Evolutionary conservation across 2,329 filamentous ascomycete species (phyloP).

Genomic region (Epichloe amarillans): DNA sequence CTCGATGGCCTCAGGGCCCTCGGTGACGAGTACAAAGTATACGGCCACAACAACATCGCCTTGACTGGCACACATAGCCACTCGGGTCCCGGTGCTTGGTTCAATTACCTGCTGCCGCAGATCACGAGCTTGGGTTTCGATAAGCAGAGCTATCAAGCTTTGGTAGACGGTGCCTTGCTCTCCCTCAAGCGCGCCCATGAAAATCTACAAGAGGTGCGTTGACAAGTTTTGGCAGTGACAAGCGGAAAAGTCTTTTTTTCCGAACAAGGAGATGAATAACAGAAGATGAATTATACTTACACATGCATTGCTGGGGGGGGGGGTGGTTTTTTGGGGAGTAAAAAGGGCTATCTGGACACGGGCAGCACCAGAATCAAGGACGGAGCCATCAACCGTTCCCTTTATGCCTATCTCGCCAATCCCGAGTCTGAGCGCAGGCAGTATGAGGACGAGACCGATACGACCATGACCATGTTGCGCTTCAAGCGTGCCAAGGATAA

Average conservation of each 20-base stretch:
- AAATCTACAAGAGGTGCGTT: constrained; percentile 27
- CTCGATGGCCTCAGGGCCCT: constrained; percentile 57
- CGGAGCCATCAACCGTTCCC: constrained; percentile 79
- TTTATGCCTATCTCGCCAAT: constrained; percentile 79
- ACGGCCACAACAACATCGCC: constrained; percentile 70
- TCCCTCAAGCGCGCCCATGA: constrained; percentile 71
- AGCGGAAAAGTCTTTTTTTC: too few relatives aligned
- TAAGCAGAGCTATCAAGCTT: constrained; percentile 74
- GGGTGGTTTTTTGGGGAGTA: too few relatives aligned
- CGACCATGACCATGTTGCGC: constrained; percentile 58
- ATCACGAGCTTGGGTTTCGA: constrained; percentile 80
- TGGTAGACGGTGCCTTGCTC: constrained; percentile 72
- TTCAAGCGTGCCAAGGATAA: constrained; percentile 62
- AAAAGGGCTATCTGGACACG: constrained; percentile 52
- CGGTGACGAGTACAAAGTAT: constrained; percentile 60
- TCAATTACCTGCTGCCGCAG: constrained; percentile 88
- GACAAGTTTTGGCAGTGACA: constrained; percentile 2
- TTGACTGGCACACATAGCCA: constrained; percentile 91
- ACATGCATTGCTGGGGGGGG: too few relatives aligned
- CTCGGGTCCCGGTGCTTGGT: constrained; percentile 80
- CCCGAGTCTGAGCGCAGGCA: constrained; percentile 58
- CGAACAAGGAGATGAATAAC: too few relatives aligned
- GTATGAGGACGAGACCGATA: constrained; percentile 46
- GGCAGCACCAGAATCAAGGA: constrained; percentile 57
- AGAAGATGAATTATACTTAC: neutral